Base-by-base conservation (phyloP, 2,329 filamentous ascomycete species). In the Cladosporium sp. region DNA sequence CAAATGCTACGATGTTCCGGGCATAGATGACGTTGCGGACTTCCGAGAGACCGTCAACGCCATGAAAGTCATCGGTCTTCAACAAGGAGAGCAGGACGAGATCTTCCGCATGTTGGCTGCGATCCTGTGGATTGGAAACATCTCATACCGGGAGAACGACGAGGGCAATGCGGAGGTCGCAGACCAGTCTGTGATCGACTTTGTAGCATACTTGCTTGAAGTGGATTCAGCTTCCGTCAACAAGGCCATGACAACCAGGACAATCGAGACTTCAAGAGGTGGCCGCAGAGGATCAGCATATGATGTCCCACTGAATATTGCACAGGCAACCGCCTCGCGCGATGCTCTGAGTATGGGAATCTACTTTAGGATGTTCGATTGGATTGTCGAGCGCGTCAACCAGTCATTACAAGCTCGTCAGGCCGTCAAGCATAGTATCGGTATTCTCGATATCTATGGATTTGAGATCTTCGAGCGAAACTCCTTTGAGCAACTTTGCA, bases 401-500 rank as follows among this genome's bases (percentile, higher is more conserved):
- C 84, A 87, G 65, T 96, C 93, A 4, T 77, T 97, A 61, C 87
- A 90, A 73, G 89, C 93, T 19, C 84, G 87, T 63, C 88, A 90
- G 51, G 77, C 84, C 0, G 84, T 92, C 3, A 79, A 85, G 42
- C 94, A 97, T 73, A 90, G 90, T 2, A 94, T 99, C 66, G 94
- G 94, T 71, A 97, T 99, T 71, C 82, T 99, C 65, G 94, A 99
- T 81, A 99, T 99, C 66, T 99, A 99, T 73, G 94, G 94, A 2
- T 99, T 99, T 70, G 94, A 99, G 73, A 99, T 99, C 66, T 99
- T 99, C 66, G 94, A 99, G 73, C 94, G 93, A 78, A 99, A 99
- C 79, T 97, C 90, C 65, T 99, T 99, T 69, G 94, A 99, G 74
- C 94, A 99, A 76, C 84, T 99, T 7, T 99, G 94, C 77, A 99